Base-by-base conservation (phyloP, 2,329 filamentous ascomycete genomes). In the Pseudocercospora musae region DNA sequence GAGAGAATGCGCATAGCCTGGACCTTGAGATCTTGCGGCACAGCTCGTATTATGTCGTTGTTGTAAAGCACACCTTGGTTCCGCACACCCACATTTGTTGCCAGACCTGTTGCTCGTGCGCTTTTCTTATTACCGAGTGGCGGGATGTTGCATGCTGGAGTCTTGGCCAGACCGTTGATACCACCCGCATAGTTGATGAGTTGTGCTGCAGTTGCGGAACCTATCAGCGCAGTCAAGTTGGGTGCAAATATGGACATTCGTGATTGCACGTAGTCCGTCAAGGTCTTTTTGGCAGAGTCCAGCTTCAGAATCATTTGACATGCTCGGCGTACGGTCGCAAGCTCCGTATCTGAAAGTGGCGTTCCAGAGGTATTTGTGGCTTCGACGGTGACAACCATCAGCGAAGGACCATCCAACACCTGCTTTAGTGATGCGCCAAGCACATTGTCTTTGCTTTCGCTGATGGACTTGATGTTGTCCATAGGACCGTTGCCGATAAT, bases 311-410 rank as follows among this genome's bases (percentile, higher is more conserved):
- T 89, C 86, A 96, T 95, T 67, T 92, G 87, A 77, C 93, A 97
- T 8, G 92, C 94, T 57, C 85, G 83, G 27, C 89, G 79, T 20
- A 97, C 88, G 25, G 85, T 83, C 55, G 88, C 82, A 5, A 98
- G 82, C 75, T 96, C 92, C 4, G 86, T 80, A n/a, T 87, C 81
- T 3, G 84, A 85, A 77, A 99, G 87, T 54, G 91, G 86, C 31
- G 87, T 86, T 4, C 94, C 94, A 70, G 91, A 88, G 11, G 92
- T 95, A 2, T 90, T 95, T 4, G 93, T 96, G 29, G 92, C 94
- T 79, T 98, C 95, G 10, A 98, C 89, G 0, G 92, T 94, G 57
- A 99, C 93, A 64, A 96, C 91, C 93, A 99, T 97, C 71, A 98
- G 80, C 0, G 91, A 91, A 0, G 95, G 92, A 0, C 92, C 91